A percentile compares a stretch with the other conserved stretches of the same genome.
These are phyloP conservation scores for Yamadazyma paraphyllophila DNA, from an alignment of 805 yeast species.

Conservation along the genomic window DNA sequence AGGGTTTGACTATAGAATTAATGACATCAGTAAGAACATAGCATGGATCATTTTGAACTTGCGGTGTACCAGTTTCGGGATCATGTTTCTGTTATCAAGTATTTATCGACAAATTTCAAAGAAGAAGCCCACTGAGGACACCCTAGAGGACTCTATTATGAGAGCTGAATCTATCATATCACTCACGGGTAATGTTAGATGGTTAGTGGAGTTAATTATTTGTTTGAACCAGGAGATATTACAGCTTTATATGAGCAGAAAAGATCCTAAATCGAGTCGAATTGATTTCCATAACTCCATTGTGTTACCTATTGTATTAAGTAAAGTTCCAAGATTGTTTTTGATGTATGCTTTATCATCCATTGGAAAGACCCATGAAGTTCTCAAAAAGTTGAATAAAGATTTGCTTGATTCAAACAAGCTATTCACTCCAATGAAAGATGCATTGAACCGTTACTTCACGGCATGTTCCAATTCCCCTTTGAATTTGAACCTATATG, in stretches of 20 bases:
- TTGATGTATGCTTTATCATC: slow-evolving; percentile 66
- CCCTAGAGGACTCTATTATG: slow-evolving; percentile 50
- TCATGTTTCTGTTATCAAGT: slow-evolving; percentile 59
- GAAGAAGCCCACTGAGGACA: slow-evolving; percentile 52
- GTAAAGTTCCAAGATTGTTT: slow-evolving; percentile 69
- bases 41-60: slow-evolving; percentile 68
- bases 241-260: slow-evolving; percentile 35
- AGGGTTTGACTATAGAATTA: slow-evolving; percentile 19
- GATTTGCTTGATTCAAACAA: slow-evolving; percentile 43
- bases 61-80: slow-evolving; percentile 68
- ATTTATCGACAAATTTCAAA: slow-evolving; percentile 65
- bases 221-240: slow-evolving; percentile 71
- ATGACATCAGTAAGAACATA: slow-evolving; percentile 43
- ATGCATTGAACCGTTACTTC: slow-evolving; percentile 50
- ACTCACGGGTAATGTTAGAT: slow-evolving; percentile 74
- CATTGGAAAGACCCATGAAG: slow-evolving; percentile 59
- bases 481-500: slow-evolving; percentile 54
- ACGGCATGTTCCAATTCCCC: slow-evolving; percentile 51
- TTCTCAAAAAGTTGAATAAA: slow-evolving; percentile 55
- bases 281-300: slow-evolving; percentile 37
- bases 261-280: slow-evolving; percentile 17
- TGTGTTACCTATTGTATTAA: slow-evolving; percentile 57
- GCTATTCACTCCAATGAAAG: slow-evolving; percentile 48
- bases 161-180: slow-evolving; percentile 62
- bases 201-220: slow-evolving; percentile 80